A percentile compares a stretch with the other conserved stretches of the same genome.
phyloP scores from a whole-genome alignment of 805 yeast species.

The Wickerhamomyces silvicola region DNA sequence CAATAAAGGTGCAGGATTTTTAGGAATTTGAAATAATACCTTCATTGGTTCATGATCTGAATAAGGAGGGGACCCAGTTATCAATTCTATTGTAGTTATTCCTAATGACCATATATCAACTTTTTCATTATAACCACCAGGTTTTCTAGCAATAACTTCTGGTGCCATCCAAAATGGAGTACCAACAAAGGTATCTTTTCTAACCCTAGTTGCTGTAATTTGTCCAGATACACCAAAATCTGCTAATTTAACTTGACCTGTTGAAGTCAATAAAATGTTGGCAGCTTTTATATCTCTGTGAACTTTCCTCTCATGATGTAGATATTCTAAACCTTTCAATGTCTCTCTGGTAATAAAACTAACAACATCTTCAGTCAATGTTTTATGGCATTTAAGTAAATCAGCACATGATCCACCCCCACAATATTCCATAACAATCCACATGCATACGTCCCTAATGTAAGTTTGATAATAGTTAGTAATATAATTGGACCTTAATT shows the following conservation, averaged over 20 bases:
- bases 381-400: constrained; percentile 49
- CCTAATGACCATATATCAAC: constrained; percentile 98
- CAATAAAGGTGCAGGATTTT: constrained; percentile 53
- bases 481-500: constrained; percentile 53
- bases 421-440: constrained; percentile 92
- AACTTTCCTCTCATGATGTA: constrained; percentile 69
- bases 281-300: constrained; percentile 93
- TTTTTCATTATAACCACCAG: constrained; percentile 74
- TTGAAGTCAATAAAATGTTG: constrained; percentile 65
- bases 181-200: constrained; percentile 79
- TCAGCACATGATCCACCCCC: constrained; percentile 92
- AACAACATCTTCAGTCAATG: constrained; percentile 52
- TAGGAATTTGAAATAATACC: constrained; percentile 66
- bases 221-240: constrained; percentile 95
- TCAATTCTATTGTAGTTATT: constrained; percentile 80
- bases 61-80: constrained; percentile 78
- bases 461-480: constrained; percentile 63
- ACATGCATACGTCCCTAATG: constrained; percentile 60
- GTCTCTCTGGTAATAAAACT: constrained; percentile 59
- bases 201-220: constrained; percentile 52
- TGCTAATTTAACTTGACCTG: constrained; percentile 72
- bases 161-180: constrained; percentile 99
- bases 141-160: constrained; percentile 61
- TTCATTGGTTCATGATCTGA: constrained; percentile 70
- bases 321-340: constrained; percentile 64